Conservation (phyloP, 257 asterid genomes). For the Echium plantagineum region DNA sequence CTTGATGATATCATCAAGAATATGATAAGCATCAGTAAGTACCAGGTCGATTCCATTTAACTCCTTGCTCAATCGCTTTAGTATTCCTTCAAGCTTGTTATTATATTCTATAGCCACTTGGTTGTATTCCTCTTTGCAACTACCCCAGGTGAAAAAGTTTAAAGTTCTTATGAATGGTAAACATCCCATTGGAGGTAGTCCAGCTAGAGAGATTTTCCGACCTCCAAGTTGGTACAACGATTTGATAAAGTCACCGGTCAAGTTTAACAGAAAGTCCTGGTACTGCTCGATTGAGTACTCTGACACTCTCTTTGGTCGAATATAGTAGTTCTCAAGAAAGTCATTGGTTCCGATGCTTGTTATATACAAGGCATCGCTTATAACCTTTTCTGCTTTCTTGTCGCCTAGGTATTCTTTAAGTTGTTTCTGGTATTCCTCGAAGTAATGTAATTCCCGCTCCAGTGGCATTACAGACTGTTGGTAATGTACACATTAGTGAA, state of each 20-base stretch:
- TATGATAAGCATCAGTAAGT: slow-evolving; percentile 57
- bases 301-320: slow-evolving; percentile 29
- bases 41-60: slow-evolving; percentile 48
- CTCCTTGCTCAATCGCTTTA: slow-evolving; percentile 28
- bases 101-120: slow-evolving; percentile 60
- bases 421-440: slow-evolving; percentile 53
- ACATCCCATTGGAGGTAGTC: slow-evolving; percentile 87
- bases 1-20: slow-evolving; percentile 28
- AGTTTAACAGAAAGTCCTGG: slow-evolving; percentile 38
- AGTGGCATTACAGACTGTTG: slow-evolving; percentile 65
- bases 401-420: slow-evolving; percentile 49
- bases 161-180: slow-evolving; percentile 70
- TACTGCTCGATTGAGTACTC: slow-evolving; percentile 44
- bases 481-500: neutral
- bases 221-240: slow-evolving; percentile 58
- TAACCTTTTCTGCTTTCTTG: slow-evolving; percentile 29
- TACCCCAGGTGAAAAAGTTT: slow-evolving; percentile 26
- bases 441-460: slow-evolving; percentile 66
- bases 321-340: slow-evolving; percentile 61
- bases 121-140: slow-evolving; percentile 50
- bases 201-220: slow-evolving; percentile 62
- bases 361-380: slow-evolving; percentile 46
- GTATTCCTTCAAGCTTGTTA: slow-evolving; percentile 33
- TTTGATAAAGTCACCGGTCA: slow-evolving; percentile 38
- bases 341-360: slow-evolving; percentile 81